Evolutionary conservation across 2,329 filamentous ascomycete species (phyloP).

Genomic region (Alternaria ethzedia): DNA sequence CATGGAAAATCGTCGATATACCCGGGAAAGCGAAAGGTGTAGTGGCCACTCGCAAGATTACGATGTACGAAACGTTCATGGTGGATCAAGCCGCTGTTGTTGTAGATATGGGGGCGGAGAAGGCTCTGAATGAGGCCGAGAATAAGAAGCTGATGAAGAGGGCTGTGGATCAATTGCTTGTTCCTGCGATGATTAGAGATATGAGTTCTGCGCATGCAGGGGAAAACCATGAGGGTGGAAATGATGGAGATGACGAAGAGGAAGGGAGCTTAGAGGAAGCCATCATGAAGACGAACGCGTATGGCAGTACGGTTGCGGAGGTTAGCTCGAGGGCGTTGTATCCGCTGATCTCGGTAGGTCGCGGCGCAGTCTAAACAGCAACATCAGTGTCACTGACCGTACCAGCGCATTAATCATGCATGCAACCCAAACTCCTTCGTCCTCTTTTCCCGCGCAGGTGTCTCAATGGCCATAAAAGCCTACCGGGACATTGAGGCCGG

Average conservation of each 20-base stretch:
- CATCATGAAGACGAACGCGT: conserved; percentile 33
- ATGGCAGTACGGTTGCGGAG: conserved; percentile 24
- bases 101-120: conserved; percentile 15
- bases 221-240: neutral
- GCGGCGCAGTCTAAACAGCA: neutral
- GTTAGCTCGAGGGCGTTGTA: conserved; percentile 20
- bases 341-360: conserved; percentile 24
- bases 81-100: conserved; percentile 29
- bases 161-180: conserved; percentile 19
- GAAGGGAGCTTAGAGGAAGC: conserved; percentile 18
- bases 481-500: conserved; percentile 27
- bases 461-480: conserved; percentile 31
- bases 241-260: neutral
- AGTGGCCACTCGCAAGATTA: conserved; percentile 23
- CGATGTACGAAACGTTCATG: conserved; percentile 33
- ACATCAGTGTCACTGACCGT: neutral
- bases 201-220: conserved; percentile 21
- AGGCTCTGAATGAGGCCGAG: neutral
- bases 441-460: conserved; percentile 29
- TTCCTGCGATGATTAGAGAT: conserved; percentile 13
- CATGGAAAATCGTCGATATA: conserved; percentile 23
- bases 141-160: conserved; percentile 10
- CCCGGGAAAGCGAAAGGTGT: conserved; percentile 31
- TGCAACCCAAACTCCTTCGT: conserved; percentile 33
- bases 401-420: conserved; percentile 32